Conservation (phyloP, 1,284 basidiomycete species). For the Moesziomyces parantarcticus region DNA sequence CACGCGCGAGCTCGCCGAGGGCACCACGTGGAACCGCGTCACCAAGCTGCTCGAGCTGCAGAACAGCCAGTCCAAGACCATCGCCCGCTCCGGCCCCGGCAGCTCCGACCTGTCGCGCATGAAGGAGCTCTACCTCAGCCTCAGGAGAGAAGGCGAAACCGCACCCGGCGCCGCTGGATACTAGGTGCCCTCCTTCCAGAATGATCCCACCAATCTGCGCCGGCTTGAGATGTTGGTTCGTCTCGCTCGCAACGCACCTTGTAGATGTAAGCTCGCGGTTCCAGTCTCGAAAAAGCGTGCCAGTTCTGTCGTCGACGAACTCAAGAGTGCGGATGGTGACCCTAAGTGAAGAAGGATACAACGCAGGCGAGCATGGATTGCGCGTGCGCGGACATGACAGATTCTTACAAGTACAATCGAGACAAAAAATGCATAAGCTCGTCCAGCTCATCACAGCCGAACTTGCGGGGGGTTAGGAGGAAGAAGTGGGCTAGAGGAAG, state of each 20-base stretch:
- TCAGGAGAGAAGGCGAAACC: constrained; percentile 63
- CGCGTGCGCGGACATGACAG: constrained; percentile 3
- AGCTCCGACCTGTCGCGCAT: constrained; percentile 88
- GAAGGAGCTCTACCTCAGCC: constrained; percentile 73
- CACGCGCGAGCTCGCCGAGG: constrained; percentile 81
- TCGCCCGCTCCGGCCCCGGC: constrained; percentile 85
- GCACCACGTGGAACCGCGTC: constrained; percentile 96
- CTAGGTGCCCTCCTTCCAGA: constrained; percentile 9
- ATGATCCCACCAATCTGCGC: no score
- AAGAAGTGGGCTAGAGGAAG: constrained; percentile 48
- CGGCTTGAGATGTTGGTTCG: no score
- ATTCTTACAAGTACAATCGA: constrained; percentile 18
- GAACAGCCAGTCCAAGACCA: constrained; percentile 94
- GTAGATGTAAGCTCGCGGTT: constrained; percentile 4
- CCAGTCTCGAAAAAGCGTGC: neutral
- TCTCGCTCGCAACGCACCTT: neutral
- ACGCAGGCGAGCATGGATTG: neutral
- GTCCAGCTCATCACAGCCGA: no score
- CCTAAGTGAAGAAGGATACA: no score
- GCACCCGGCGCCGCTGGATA: constrained; percentile 65
- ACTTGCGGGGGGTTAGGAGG: no score
- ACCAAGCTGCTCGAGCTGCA: constrained; percentile 86
- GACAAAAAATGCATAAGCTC: neutral
- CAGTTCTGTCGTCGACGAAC: neutral
- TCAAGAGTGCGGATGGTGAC: no score